A percentile compares a stretch with the other conserved stretches of the same genome.
Evolutionary conservation across 768 basidiomycete genomes (phyloP).

Genomic region (Leucosporidium creatinivorum): DNA sequence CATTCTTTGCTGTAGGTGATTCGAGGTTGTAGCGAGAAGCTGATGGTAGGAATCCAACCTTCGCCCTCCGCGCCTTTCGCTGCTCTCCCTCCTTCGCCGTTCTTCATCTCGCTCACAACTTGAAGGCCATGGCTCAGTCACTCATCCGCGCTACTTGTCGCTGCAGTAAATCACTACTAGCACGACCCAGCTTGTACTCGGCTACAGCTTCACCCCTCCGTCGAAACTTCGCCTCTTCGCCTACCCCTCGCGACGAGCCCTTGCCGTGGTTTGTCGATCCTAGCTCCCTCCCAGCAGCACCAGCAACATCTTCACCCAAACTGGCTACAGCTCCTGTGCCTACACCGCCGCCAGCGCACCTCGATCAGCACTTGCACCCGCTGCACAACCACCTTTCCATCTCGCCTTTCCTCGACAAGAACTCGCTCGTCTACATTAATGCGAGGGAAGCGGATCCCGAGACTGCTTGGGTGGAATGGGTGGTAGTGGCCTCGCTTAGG

Average conservation of each 20-base stretch:
- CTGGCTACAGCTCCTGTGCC: slow-evolving; percentile 19
- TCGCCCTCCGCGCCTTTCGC: no score
- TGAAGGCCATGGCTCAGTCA: no score
- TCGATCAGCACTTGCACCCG: slow-evolving; percentile 19
- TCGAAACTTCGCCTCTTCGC: not conserved
- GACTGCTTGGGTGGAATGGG: slow-evolving; percentile 34
- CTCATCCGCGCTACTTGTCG: no score
- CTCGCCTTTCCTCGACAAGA: slow-evolving; percentile 33
- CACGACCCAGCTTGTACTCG: no score
- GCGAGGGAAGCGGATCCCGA: slow-evolving; percentile 29
- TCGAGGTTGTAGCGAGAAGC: no score
- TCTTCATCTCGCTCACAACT: no score
- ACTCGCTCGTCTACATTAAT: slow-evolving; percentile 31
- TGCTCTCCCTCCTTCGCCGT: no score
- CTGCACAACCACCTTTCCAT: slow-evolving; percentile 30
- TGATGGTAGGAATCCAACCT: no score
- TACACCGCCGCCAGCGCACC: slow-evolving; percentile 24
- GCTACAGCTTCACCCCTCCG: not conserved
- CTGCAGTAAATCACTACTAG: no score
- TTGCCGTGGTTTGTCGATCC: slow-evolving; percentile 33
- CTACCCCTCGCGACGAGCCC: not conserved
- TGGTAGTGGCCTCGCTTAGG: slow-evolving; percentile 26
- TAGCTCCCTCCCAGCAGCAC: not conserved
- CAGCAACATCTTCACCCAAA: not conserved
- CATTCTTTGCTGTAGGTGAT: no score